Evolutionary conservation across 2,329 filamentous ascomycete genomes (phyloP), one percentile per base, ranked within the genome.

Genomic region (Ceratocystis cacaofunesta): DNA sequence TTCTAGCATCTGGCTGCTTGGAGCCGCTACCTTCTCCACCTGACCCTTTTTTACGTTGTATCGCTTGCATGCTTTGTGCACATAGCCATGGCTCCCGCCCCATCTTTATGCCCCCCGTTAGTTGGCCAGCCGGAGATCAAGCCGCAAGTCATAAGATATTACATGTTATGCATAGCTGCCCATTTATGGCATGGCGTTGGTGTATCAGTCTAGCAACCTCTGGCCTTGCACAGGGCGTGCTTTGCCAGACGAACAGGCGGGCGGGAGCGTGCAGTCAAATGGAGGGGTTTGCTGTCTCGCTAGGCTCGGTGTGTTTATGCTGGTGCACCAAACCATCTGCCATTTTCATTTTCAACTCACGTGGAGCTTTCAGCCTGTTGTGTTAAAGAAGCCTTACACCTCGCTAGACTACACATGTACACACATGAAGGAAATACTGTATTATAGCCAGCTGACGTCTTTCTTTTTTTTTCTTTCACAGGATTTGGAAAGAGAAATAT

Each of bases 401-500:
- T 48, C 2, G 8, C 17, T 7, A 48, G 7, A 48, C 44, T 48
- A 19, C 44, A 19, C 5, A 48, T 19, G 12, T n/a, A 48, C 50
- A 55, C 22, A 48, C 17, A 19, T 7, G 17, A 48, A 48, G 44
- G 10, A 10, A 12, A 10, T 22, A 2, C n/a, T 50, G n/a, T 50
- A 22, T 17, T 30, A 10, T 25, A 55, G 22, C 50, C 15, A 25
- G 25, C 50, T 55, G 12, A 55, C 50, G 5, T 30, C 5, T 12
- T 30, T 55, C 25, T 19, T 25, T 55, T 15, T 5, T 22, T 22
- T 55, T n/a, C n/a, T 15, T 50, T 22, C n/a, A 36, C 73, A 95
- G 90, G 92, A 96, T 97, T 73, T 96, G 92, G 90, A 97, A 97
- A 75, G 91, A 95, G 69, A 97, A 97, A 77, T 96, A 97, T 77